These are phyloP conservation scores for Trichoderma reesei DNA, from an alignment of 495 filamentous ascomycete species.

Conservation along the genomic window DNA sequence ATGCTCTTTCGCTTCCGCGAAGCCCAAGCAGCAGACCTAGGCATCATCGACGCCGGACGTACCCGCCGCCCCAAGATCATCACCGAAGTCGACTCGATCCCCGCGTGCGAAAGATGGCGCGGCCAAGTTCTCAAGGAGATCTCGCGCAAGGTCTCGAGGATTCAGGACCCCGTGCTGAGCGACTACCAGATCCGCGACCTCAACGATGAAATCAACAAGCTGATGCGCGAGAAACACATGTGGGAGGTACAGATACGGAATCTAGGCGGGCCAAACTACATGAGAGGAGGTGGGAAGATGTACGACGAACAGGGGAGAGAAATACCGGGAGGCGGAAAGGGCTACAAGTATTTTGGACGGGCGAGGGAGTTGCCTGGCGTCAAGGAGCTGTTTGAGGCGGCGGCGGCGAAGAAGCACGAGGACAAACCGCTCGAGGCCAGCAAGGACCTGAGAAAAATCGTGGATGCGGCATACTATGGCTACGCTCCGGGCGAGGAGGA, in stretches of 20 bases:
- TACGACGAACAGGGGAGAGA: constrained; percentile 90
- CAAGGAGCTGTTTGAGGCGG: constrained; percentile 89
- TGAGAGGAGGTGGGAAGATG: constrained; percentile 77
- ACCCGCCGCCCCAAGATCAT: constrained; percentile 84
- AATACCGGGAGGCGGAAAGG: constrained; percentile 80
- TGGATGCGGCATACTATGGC: constrained; percentile 93
- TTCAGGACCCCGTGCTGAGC: constrained; percentile 78
- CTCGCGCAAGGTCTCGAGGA: constrained; percentile 88
- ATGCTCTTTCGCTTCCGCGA: constrained; percentile 99
- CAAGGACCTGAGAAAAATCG: constrained; percentile 65
- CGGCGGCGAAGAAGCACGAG: constrained; percentile 46
- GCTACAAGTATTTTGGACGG: constrained; percentile 78
- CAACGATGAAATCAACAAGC: constrained; percentile 98
- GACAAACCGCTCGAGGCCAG: constrained; percentile 51
- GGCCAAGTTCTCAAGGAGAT: constrained; percentile 96
- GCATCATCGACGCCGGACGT: constrained; percentile 89
- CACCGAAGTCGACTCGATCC: constrained; percentile 72
- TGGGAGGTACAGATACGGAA: constrained; percentile 96
- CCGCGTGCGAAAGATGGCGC: constrained; percentile 92
- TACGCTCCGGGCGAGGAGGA: constrained; percentile 94
- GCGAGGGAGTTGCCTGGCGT: constrained; percentile 88
- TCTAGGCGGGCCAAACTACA: constrained; percentile 93
- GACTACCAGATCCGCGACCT: constrained; percentile 93
- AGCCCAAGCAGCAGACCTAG: constrained; percentile 88
- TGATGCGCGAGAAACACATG: constrained; percentile 96